Base-by-base conservation (phyloP, 768 basidiomycete genomes). In the Rhodotorula graminis region DNA sequence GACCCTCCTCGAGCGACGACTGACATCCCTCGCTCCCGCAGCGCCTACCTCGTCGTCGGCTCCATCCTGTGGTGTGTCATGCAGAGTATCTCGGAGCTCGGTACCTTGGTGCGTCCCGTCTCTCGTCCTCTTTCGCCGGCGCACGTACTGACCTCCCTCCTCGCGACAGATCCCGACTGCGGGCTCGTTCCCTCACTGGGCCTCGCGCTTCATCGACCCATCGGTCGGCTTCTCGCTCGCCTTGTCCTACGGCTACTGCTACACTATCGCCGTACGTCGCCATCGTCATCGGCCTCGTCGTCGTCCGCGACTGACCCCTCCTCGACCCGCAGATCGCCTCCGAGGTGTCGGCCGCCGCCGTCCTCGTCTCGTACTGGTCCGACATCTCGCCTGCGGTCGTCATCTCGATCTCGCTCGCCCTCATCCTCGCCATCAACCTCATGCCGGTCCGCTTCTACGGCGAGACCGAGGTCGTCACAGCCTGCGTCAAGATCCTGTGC, bases 351-450 rank as follows among this genome's bases (percentile, higher is more conserved):
- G 79, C 79, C 7, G 81, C 80, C n/a, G 64, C 77, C 44, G 79
- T 81, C 67, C 61, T 82, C 56, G 71, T 72, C 18, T 67, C 67
- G 31, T 72, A 62, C 56, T 76, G 69, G 71, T 60, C 50, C 33
- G 71, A 70, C 56, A 53, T 72, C 33, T 42, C 70, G 1, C 67
- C 65, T 10, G 66, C 61, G 4, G 33, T 70, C 18, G 63, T 69
- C 2, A 84, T 84, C 16, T 90, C 89, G 80, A 87, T 85, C 11
- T 84, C 86, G 6, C 82, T 88, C 31, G 80, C 89, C n/a, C 83
- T 85, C 59, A 80, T 88, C 29, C 76, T 85, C n/a, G 84, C 87
- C 31, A 85, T 85, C 76, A 75, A 83, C 27, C 86, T 89, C 82
- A 89, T 90, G 56, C 66, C 76, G 53, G 47, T 68, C 85, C 87